phyloP scores from a whole-genome alignment of 768 basidiomycete genomes.

The Lentinula sp. region DNA sequence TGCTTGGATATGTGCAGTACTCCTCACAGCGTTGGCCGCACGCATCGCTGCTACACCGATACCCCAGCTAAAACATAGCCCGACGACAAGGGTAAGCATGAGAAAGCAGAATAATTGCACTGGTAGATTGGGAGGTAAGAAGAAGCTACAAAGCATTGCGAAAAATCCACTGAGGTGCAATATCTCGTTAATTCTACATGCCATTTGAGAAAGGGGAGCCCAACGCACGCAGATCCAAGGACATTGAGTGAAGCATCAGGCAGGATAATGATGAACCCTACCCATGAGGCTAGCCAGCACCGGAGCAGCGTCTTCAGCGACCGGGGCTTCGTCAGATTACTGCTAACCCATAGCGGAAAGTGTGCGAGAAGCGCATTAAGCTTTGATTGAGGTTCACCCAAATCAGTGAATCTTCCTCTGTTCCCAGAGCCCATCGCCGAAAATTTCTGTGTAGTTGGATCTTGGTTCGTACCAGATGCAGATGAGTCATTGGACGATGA shows the following conservation, averaged over 20 bases:
- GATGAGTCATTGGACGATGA: not conserved
- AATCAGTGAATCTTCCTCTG: not conserved
- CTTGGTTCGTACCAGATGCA: not conserved
- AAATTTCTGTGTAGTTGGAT: not conserved
- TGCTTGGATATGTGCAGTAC: conserved; percentile 22
- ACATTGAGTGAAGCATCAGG: conserved; percentile 29
- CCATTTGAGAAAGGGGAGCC: not conserved
- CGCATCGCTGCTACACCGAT: conserved; percentile 50
- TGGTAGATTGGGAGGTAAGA: conserved; percentile 44
- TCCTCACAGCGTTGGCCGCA: conserved; percentile 33
- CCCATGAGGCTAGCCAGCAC: conserved; percentile 37
- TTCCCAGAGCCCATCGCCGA: not conserved
- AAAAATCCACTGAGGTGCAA: conserved; percentile 35
- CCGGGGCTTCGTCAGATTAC: conserved; percentile 25
- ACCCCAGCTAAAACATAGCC: conserved; percentile 47
- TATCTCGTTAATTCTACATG: not conserved
- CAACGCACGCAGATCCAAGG: conserved; percentile 34
- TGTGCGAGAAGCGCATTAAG: not conserved
- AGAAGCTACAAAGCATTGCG: conserved; percentile 28
- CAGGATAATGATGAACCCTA: conserved; percentile 30
- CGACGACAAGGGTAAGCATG: conserved; percentile 38
- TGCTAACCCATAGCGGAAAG: conserved; percentile 31
- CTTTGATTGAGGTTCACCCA: not conserved
- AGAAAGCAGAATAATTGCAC: conserved; percentile 43
- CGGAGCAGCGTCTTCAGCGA: conserved; percentile 31